Percentiles rank a stretch among this genome's conserved stretches.
phyloP scores from a whole-genome alignment of 352 stramenopile species.

The Aphanomyces astaci region DNA sequence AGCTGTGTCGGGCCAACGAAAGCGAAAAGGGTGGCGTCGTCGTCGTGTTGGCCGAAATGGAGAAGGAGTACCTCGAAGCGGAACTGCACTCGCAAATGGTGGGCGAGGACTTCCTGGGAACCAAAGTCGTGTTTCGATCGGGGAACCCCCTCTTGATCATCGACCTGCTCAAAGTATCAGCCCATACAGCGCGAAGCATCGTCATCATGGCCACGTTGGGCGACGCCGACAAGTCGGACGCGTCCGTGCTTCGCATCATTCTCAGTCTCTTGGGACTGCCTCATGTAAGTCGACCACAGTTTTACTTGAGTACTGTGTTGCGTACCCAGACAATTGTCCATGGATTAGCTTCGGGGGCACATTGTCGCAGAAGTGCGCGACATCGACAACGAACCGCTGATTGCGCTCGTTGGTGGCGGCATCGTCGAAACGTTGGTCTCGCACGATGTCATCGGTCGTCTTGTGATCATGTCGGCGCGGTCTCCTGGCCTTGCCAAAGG shows the following conservation, averaged over 20 bases:
- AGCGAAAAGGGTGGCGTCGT: slow-evolving; percentile 76
- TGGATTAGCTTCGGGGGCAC: slow-evolving; percentile 35
- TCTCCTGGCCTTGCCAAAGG: slow-evolving; percentile 68
- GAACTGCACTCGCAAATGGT: slow-evolving; percentile 60
- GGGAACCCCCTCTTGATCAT: slow-evolving; percentile 71
- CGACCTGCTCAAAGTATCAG: slow-evolving; percentile 74
- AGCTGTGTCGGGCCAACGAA: slow-evolving; percentile 81
- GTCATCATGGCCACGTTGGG: slow-evolving; percentile 74
- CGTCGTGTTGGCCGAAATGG: slow-evolving; percentile 63
- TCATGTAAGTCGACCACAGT: slow-evolving; percentile 26
- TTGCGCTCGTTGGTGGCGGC: slow-evolving; percentile 70
- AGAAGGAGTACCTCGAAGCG: slow-evolving; percentile 76
- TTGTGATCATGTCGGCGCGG: slow-evolving; percentile 81
- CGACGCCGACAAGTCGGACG: slow-evolving; percentile 75
- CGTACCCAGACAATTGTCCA: too few relatives aligned
- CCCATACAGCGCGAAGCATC: slow-evolving; percentile 61
- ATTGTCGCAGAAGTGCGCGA: slow-evolving; percentile 84
- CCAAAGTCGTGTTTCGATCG: slow-evolving; percentile 70
- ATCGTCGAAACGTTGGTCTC: slow-evolving; percentile 78
- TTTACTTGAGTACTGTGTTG: too few relatives aligned
- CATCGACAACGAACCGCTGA: slow-evolving; percentile 79
- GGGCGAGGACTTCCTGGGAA: slow-evolving; percentile 53
- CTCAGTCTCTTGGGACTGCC: slow-evolving; percentile 71
- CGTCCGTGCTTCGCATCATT: slow-evolving; percentile 65
- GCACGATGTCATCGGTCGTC: slow-evolving; percentile 79